Evolutionary conservation across 2,329 filamentous ascomycete species (phyloP).

Genomic region (Cercospora sp.): DNA sequence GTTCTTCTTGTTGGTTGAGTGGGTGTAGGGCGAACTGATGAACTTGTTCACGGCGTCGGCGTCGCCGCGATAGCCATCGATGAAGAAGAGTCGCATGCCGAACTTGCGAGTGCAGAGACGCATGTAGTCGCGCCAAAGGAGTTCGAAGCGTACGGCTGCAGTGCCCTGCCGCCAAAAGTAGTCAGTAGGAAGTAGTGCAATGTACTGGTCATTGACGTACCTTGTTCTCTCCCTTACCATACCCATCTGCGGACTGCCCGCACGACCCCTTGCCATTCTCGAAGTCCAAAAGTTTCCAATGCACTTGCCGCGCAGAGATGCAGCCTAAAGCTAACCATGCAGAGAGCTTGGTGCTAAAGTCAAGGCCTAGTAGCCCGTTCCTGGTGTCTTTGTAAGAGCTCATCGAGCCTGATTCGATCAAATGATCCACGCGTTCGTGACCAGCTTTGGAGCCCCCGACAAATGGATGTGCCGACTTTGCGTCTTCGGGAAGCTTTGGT

Average conservation of each 20-base stretch:
- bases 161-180: constrained; percentile 52
- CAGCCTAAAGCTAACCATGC: constrained; percentile 71
- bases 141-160: constrained; percentile 66
- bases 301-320: constrained; percentile 70
- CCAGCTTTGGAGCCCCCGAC: constrained; percentile 65
- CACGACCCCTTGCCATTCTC: constrained; percentile 60
- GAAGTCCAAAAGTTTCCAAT: constrained; percentile 65
- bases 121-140: constrained; percentile 82
- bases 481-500: constrained; percentile 55
- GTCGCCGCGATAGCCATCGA: constrained; percentile 62
- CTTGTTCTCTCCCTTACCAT: constrained; percentile 68
- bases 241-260: constrained; percentile 54
- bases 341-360: constrained; percentile 75
- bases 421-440: constrained; percentile 58
- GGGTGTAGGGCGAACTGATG: constrained; percentile 36
- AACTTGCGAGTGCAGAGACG: constrained; percentile 72
- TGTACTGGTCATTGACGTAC: not conserved
- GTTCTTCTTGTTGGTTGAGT: constrained; percentile 41
- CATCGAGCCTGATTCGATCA: constrained; percentile 62
- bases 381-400: constrained; percentile 67
- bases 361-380: constrained; percentile 67
- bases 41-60: constrained; percentile 37
- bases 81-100: constrained; percentile 61
- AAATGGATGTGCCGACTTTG: constrained; percentile 65
- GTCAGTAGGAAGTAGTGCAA: no score